Evolutionary conservation across 345 rosid species (phyloP), one percentile per base, ranked within the genome.

Genomic region (Populus simonii): DNA sequence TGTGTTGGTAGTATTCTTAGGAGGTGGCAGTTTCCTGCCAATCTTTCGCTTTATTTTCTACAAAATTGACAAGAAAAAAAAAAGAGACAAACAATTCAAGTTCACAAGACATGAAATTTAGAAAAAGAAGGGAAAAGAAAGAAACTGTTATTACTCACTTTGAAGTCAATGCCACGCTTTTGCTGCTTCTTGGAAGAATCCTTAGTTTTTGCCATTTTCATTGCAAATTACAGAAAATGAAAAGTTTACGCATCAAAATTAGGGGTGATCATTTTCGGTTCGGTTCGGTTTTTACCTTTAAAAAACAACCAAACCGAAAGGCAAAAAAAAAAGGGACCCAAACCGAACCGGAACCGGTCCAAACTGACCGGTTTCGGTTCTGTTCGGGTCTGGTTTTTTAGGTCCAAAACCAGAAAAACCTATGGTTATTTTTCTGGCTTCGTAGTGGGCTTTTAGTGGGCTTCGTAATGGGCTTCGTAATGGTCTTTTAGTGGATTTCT

Each of bases 11-110:
- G 93, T 89, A 83, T 93, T 93, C 85, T 89, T 90, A 15, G 96
- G 89, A 8, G 96, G 99, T 8, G 98, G 97, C 87, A 96, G 81
- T 68, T 89, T 96, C 81, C 92, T 85, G 18, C 97, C 94, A 0
- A 96, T 87, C 89, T 96, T 93, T 51, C 98, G 85, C 86, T 92
- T 93, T 55, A 94, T 90, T 94, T 94, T 94, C 98, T 93, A 84
- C 81, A 63, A 62, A 81, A 68, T 53, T 29, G 3, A 2, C 25
- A 76, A 68, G 33, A 16, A 53, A 39, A 1, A 11, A 36, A 12
- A 27, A 1, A 66, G 17, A 39, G 4, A 25, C 3, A 57, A n/a
- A 11, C 39, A 76, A 23, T 20, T 17, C 16, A 65, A 25, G 4
- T 27, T 43, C 22, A 63, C 6, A 65, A 49, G 15, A 55, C 20